Evolutionary conservation across 805 yeast species (phyloP).

Genomic region (Yarrowia alimentaria): DNA sequence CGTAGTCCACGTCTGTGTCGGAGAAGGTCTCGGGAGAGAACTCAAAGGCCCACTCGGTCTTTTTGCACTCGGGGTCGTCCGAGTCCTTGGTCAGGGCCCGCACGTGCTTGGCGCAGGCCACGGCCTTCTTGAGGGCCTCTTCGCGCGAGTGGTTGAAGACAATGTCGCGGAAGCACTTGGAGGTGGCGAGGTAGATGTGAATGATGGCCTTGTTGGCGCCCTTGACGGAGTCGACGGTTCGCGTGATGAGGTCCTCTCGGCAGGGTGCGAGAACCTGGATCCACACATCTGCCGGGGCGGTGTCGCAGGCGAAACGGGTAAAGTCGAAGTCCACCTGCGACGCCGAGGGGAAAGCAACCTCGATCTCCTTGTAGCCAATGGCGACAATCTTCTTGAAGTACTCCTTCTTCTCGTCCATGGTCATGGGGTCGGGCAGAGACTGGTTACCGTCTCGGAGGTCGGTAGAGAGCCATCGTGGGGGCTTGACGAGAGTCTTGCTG

Average conservation of each 20-base stretch:
- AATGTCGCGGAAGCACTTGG: slow-evolving; percentile 69
- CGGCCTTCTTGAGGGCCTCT: slow-evolving; percentile 60
- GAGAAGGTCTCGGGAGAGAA: slow-evolving; percentile 80
- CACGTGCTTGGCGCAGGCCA: slow-evolving; percentile 60
- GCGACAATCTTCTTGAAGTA: slow-evolving; percentile 68
- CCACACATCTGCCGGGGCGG: slow-evolving; percentile 72
- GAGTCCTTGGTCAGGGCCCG: slow-evolving; percentile 56
- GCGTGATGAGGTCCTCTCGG: slow-evolving; percentile 65
- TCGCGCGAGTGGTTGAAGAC: slow-evolving; percentile 62
- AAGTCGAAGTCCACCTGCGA: slow-evolving; percentile 79
- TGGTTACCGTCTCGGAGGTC: slow-evolving; percentile 84
- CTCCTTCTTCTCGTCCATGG: slow-evolving; percentile 69
- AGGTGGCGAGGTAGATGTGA: slow-evolving; percentile 73
- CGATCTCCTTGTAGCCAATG: slow-evolving; percentile 78
- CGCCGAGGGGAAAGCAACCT: slow-evolving; percentile 80
- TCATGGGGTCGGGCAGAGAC: slow-evolving; percentile 83
- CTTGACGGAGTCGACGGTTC: slow-evolving; percentile 68
- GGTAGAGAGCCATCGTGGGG: slow-evolving; percentile 82
- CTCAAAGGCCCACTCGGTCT: slow-evolving; percentile 70
- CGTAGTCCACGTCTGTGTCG: slow-evolving; percentile 65
- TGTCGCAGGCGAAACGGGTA: slow-evolving; percentile 69
- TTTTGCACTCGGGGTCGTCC: slow-evolving; percentile 55
- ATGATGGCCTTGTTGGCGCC: slow-evolving; percentile 77
- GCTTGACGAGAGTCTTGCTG: slow-evolving; percentile 50
- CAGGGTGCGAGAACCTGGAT: slow-evolving; percentile 77